Evolutionary conservation across 129 eudicot species (phyloP).

Genomic region (Chrysanthemum seticuspe): DNA sequence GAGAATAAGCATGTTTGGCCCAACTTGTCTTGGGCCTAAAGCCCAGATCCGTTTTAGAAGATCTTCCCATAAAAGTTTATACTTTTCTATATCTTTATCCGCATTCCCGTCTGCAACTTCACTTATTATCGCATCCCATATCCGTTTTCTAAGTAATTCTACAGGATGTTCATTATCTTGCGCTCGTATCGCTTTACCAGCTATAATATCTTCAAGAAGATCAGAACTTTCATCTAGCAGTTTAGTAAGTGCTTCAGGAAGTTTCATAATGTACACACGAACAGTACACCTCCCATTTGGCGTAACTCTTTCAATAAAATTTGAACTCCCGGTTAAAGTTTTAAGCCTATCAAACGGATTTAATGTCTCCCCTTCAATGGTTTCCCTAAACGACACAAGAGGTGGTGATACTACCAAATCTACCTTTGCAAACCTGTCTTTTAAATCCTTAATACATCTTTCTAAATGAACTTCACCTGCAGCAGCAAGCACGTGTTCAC

Average conservation of each 20-base stretch:
- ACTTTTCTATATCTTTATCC: background rate
- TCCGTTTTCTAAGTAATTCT: slow-evolving; percentile 30
- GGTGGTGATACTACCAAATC: too few relatives aligned
- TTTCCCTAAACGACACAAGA: too few relatives aligned
- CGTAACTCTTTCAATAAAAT: too few relatives aligned
- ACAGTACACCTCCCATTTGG: slow-evolving; percentile 92
- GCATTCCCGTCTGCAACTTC: background rate
- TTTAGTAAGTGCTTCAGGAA: slow-evolving; percentile 81
- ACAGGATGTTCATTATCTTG: slow-evolving; percentile 58
- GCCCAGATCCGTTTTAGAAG: slow-evolving; percentile 54
- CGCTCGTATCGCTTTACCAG: slow-evolving; percentile 53
- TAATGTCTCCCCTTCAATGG: too few relatives aligned
- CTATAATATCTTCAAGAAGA: slow-evolving; percentile 66
- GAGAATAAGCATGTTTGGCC: slow-evolving; percentile 85
- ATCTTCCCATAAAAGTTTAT: background rate
- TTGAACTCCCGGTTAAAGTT: too few relatives aligned
- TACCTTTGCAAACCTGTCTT: too few relatives aligned
- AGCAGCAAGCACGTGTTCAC: too few relatives aligned
- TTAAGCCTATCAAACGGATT: too few relatives aligned
- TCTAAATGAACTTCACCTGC: too few relatives aligned
- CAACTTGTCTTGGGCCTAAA: slow-evolving; percentile 86
- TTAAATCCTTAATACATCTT: too few relatives aligned
- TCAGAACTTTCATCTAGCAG: slow-evolving; percentile 79
- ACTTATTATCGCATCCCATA: background rate
- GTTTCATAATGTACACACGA: slow-evolving; percentile 78